Conservation (phyloP, 768 basidiomycete genomes). For the Russula foetens region DNA sequence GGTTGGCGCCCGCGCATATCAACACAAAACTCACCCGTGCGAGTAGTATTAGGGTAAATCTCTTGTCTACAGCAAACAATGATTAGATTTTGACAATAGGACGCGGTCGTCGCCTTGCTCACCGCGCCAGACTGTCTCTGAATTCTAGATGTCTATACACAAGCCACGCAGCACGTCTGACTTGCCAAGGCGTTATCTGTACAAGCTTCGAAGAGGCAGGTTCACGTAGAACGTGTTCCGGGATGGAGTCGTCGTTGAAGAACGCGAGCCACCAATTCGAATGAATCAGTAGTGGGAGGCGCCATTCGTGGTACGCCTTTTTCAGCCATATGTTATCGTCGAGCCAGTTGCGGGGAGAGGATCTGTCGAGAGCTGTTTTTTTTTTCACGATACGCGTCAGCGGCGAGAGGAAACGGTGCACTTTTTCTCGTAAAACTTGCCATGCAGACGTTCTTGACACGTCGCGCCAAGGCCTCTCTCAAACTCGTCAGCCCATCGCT, state of each 20-base stretch:
- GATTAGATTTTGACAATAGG: background rate
- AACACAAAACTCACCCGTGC: constrained; percentile 43
- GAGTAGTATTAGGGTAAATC: constrained; percentile 59
- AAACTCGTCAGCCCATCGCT: constrained; percentile 61
- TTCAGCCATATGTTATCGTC: constrained; percentile 90
- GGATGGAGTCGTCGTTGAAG: constrained; percentile 61
- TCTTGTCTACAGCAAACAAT: constrained; percentile 43
- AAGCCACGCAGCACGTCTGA: constrained; percentile 79
- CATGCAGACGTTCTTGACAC: constrained; percentile 67
- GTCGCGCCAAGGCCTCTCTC: constrained; percentile 56
- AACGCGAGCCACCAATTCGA: constrained; percentile 97
- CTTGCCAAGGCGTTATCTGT: constrained; percentile 72
- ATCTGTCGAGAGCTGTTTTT: constrained; percentile 67
- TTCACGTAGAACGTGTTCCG: constrained; percentile 28
- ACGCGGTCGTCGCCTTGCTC: constrained; percentile 22
- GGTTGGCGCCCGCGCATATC: too few species aligned
- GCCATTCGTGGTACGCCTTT: constrained; percentile 83
- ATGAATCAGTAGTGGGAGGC: constrained; percentile 76
- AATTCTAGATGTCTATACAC: constrained; percentile 64
- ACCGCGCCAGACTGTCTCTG: constrained; percentile 59
- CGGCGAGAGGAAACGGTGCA: background rate
- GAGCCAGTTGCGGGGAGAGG: constrained; percentile 88
- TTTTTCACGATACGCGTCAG: too few species aligned
- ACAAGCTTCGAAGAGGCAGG: constrained; percentile 18
- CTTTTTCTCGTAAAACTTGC: constrained; percentile 30